Evolutionary conservation across 164 flowering plant genomes (phyloP), one percentile per base, ranked within the genome.

Genomic region (Brasenia schreberi): DNA sequence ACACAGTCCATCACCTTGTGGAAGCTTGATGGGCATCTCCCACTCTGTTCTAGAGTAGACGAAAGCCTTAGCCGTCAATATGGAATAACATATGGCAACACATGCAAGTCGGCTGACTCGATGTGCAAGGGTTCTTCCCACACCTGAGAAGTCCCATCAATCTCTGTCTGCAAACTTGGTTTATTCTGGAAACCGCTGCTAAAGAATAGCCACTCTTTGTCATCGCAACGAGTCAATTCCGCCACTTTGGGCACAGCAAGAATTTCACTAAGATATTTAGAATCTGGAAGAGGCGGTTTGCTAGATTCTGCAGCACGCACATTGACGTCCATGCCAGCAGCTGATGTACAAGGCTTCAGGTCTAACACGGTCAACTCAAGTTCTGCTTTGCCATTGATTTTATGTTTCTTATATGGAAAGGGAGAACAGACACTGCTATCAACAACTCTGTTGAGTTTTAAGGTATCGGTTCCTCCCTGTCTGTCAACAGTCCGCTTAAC

Each of bases 1-100:
- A 49, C 12, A 49, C 14, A 7, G 14, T 14, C 7, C 19, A 10
- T 18, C 19, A 61, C 19, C 9, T 61, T 23, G 63, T 18, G 27
- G 27, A 67, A 14, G 10, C 27, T 12, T 53, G 16, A 59, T 12
- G 19, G 62, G 19, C 16, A 58, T 18, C 56, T 52, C 59, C n/a
- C 45, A 66, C 39, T 68, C 69, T 49, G 12, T 52, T 63, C 45
- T 53, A 61, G 60, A 23, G 18, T 10, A 61, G 63, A 11, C 0
- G 18, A 11, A 61, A 61, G 27, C 19, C 63, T 61, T n/a, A 7
- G 27, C 33, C 65, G 65, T 63, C 82, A 90, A 78, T 83, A 83
- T 1, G 92, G 97, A 74, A 90, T 79, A 67, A 90, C 97, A 72
- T 90, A 90, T 0, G 94, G 97, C 67, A 90, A 76, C 18, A 87